Conservation (phyloP, 2,329 filamentous ascomycete species). For the Hypoxylon sp. region DNA sequence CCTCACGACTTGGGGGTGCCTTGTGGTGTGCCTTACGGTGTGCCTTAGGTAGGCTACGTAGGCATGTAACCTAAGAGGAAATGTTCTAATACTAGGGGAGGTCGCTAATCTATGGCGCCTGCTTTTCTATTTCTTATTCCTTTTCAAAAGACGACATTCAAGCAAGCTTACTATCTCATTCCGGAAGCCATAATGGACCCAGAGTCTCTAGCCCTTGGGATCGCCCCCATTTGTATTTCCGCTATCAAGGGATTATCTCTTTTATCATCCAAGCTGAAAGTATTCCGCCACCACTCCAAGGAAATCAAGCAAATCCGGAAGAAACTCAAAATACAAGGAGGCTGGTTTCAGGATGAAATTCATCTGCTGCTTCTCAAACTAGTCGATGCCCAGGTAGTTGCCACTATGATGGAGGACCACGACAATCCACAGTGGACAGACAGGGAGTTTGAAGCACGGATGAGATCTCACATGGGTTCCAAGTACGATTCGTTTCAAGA, state of each 20-base stretch:
- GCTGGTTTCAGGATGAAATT: slow-evolving; percentile 20
- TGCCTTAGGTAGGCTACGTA: too few species aligned
- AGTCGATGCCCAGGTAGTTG: neutral
- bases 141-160: too few species aligned
- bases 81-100: too few species aligned
- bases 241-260: neutral
- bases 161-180: too few species aligned
- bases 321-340: slow-evolving; percentile 12
- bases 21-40: too few species aligned
- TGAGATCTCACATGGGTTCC: neutral
- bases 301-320: slow-evolving; percentile 13
- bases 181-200: neutral
- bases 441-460: neutral
- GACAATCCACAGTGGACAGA: slow-evolving; percentile 3
- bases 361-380: slow-evolving; percentile 8
- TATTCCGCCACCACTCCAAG: slow-evolving; percentile 8
- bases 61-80: too few species aligned
- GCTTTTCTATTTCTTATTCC: too few species aligned
- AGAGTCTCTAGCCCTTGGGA: slow-evolving; percentile 7
- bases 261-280: slow-evolving; percentile 1
- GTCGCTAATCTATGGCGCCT: too few species aligned
- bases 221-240: neutral
- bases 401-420: slow-evolving; percentile 6
- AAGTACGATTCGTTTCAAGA: slow-evolving; percentile 12
- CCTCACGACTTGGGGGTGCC: too few species aligned